Conservation (phyloP, 2,329 filamentous ascomycete genomes). For the Magnaporthales sp. region DNA sequence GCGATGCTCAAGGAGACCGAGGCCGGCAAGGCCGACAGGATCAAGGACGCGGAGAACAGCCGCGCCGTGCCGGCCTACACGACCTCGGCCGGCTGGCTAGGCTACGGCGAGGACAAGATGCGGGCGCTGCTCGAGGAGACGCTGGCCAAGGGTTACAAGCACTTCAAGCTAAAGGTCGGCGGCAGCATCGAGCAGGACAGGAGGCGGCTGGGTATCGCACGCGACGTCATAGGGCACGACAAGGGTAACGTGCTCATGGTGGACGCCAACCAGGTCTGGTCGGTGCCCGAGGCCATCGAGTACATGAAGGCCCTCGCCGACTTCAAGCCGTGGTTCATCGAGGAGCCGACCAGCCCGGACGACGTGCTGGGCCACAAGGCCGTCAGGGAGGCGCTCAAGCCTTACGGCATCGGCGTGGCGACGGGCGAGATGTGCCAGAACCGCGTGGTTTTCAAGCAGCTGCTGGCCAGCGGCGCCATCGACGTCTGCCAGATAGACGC, state of each 20-base stretch:
- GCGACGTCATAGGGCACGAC: conserved; percentile 67
- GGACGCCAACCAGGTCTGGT: conserved; percentile 90
- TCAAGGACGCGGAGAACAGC: conserved; percentile 64
- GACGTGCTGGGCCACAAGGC: conserved; percentile 84
- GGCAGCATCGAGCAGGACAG: conserved; percentile 63
- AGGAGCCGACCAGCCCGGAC: conserved; percentile 86
- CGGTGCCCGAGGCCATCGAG: conserved; percentile 76
- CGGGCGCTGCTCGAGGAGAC: conserved; percentile 65
- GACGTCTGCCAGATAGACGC: conserved; percentile 88
- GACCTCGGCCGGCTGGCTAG: conserved; percentile 85
- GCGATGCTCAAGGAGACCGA: conserved; percentile 59
- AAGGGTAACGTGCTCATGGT: conserved; percentile 82
- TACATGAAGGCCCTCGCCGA: conserved; percentile 78
- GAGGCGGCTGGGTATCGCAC: conserved; percentile 61
- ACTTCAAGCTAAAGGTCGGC: conserved; percentile 92
- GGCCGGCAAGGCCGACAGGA: conserved; percentile 58
- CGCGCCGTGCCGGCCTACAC: conserved; percentile 84
- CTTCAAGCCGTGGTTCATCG: conserved; percentile 90
- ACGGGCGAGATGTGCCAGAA: conserved; percentile 97
- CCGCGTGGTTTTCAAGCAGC: conserved; percentile 88
- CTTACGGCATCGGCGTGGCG: conserved; percentile 71
- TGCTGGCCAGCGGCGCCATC: conserved; percentile 70
- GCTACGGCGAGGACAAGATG: conserved; percentile 85
- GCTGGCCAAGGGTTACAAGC: conserved; percentile 64
- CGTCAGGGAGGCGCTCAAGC: conserved; percentile 69